Evolutionary conservation across 177 flowering plant genomes (phyloP).

Genomic region (Tripterygium wilfordii): DNA sequence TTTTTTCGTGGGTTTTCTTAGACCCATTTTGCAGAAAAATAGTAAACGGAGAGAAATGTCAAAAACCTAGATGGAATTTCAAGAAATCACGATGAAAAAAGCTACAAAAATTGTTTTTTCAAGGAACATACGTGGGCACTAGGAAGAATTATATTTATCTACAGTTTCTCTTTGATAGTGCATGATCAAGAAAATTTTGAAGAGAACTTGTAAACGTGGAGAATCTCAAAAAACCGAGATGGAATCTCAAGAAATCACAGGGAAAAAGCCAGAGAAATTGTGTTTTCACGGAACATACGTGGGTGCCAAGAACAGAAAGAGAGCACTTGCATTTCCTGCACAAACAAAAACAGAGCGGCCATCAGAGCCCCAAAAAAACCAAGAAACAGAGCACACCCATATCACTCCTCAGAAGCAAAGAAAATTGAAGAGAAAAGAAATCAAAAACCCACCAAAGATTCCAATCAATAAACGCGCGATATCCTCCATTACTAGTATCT

Average conservation of each 20-base stretch:
- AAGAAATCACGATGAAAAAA: too few relatives aligned
- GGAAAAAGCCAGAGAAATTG: background rate
- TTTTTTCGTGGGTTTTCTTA: too few relatives aligned
- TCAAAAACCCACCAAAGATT: background rate
- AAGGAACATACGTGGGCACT: too few relatives aligned
- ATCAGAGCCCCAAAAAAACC: background rate
- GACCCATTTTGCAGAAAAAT: too few relatives aligned
- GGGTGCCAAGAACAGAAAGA: conserved; percentile 68
- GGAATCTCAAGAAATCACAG: background rate
- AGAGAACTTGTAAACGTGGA: too few relatives aligned
- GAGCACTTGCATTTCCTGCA: conserved; percentile 61
- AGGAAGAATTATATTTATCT: too few relatives aligned
- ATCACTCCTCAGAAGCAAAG: background rate
- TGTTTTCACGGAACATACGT: conserved; percentile 22
- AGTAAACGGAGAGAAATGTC: too few relatives aligned
- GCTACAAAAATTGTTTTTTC: too few relatives aligned
- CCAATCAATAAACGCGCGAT: background rate
- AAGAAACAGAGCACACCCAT: background rate
- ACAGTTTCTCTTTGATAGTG: too few relatives aligned
- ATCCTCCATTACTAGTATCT: too few relatives aligned
- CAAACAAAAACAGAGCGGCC: background rate
- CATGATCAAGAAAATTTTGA: background rate
- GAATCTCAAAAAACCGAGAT: too few relatives aligned
- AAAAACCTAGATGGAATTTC: too few relatives aligned
- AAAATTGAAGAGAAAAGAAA: background rate